A percentile compares a stretch with the other conserved stretches of the same genome.
Conservation (phyloP, 106 monocot species). For the Allium fistulosum region DNA sequence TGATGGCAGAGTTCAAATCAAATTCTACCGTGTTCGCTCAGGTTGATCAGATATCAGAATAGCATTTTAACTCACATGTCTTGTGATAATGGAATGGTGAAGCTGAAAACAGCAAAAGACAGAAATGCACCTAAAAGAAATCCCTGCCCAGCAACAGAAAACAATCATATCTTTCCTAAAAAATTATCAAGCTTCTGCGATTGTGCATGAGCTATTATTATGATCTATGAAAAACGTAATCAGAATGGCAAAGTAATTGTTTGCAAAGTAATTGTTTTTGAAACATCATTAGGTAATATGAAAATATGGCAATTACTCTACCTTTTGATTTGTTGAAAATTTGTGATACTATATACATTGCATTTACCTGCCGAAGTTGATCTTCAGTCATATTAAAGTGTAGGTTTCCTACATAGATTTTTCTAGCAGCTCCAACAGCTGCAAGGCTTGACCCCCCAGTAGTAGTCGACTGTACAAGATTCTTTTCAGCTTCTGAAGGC, state of each 20-base stretch:
- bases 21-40: slow-evolving; percentile 1
- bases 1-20: neutral
- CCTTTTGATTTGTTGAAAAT: no score
- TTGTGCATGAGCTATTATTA: neutral
- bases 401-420: slow-evolving; percentile 84
- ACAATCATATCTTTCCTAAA: slow-evolving; percentile 5
- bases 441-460: slow-evolving; percentile 16
- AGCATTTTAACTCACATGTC: slow-evolving; percentile 14
- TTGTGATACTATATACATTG: no score
- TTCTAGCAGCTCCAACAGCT: slow-evolving; percentile 44
- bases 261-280: neutral
- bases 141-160: slow-evolving; percentile 15
- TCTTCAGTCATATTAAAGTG: slow-evolving; percentile 78
- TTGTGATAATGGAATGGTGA: slow-evolving; percentile 9
- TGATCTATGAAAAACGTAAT: no score
- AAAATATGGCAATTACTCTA: neutral
- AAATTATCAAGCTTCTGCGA: slow-evolving; percentile 4
- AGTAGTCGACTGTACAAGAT: slow-evolving; percentile 66
- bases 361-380: slow-evolving; percentile 52
- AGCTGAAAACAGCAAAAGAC: slow-evolving; percentile 15
- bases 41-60: slow-evolving; percentile 7
- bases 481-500: slow-evolving; percentile 92
- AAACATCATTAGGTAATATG: neutral
- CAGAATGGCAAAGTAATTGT: neutral
- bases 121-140: slow-evolving; percentile 8